These are phyloP conservation scores for Sinapis alba DNA, from an alignment of 441 rosid genomes.

Conservation along the genomic window DNA sequence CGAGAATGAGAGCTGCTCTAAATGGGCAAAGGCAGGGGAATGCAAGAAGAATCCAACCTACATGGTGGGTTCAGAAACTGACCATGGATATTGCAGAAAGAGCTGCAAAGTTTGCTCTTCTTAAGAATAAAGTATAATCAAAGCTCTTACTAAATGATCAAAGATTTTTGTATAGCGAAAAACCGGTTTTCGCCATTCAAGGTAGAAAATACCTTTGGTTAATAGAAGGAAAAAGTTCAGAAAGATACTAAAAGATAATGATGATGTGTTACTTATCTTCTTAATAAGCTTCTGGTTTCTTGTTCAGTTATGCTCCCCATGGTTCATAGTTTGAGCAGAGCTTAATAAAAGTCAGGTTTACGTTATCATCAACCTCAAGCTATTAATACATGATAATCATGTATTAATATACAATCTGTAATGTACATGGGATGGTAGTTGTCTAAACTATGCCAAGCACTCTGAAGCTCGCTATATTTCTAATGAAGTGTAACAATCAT, in stretches of 20 bases:
- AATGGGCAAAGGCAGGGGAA: slow-evolving; percentile 82
- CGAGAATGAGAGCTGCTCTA: slow-evolving; percentile 48
- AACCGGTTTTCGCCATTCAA: background rate
- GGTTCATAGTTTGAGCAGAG: background rate
- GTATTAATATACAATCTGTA: background rate
- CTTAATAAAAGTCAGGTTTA: background rate
- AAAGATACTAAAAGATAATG: background rate
- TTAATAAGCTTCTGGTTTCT: slow-evolving; percentile 1
- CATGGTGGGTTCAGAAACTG: slow-evolving; percentile 62
- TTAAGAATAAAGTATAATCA: slow-evolving; percentile 26
- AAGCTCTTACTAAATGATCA: slow-evolving; percentile 5
- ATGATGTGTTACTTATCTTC: slow-evolving; percentile 1
- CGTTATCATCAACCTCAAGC: slow-evolving; percentile 7
- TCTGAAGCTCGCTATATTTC: slow-evolving; percentile 31
- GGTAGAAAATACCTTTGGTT: background rate
- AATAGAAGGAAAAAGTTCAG: background rate
- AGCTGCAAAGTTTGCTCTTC: slow-evolving; percentile 77
- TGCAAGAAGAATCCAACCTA: slow-evolving; percentile 70
- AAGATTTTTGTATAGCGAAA: slow-evolving; percentile 23
- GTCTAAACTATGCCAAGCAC: slow-evolving; percentile 41
- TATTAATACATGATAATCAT: slow-evolving; percentile 18
- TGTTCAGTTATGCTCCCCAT: background rate
- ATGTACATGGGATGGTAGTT: slow-evolving; percentile 27
- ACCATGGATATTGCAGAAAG: slow-evolving; percentile 66
- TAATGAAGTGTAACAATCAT: slow-evolving; percentile 41